phyloP scores from a whole-genome alignment of 495 filamentous ascomycete species.

The Annulohypoxylon moriforme region DNA sequence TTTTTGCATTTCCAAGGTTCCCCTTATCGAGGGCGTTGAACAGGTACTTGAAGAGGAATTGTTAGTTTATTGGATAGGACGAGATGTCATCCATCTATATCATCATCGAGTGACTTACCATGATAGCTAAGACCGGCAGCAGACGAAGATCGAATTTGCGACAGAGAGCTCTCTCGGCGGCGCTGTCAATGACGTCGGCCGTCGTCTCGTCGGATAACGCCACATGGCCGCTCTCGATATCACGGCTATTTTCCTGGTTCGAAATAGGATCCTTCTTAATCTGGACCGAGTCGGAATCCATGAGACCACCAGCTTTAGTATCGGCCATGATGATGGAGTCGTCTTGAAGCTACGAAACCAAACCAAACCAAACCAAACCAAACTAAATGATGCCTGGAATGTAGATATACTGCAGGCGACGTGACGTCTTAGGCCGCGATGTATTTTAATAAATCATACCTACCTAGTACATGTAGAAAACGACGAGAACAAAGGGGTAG shows the following conservation, averaged over 20 bases:
- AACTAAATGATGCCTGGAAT: neutral
- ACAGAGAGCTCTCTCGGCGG: constrained; percentile 70
- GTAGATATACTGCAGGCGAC: neutral
- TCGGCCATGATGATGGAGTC: constrained; percentile 15
- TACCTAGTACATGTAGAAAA: neutral
- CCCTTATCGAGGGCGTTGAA: constrained; percentile 76
- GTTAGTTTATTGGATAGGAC: constrained; percentile 1
- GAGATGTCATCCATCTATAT: neutral
- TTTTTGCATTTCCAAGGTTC: constrained; percentile 78
- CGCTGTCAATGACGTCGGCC: constrained; percentile 46
- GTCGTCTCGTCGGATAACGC: constrained; percentile 25
- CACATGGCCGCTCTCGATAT: constrained; percentile 36
- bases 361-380: neutral
- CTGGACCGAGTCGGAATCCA: constrained; percentile 22
- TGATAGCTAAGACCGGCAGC: constrained; percentile 70
- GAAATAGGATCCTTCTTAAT: constrained; percentile 14
- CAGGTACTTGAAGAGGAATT: constrained; percentile 53
- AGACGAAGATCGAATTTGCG: constrained; percentile 72
- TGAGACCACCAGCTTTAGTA: constrained; percentile 4
- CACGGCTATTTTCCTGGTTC: constrained; percentile 31
- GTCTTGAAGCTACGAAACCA: neutral
- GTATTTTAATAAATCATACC: neutral
- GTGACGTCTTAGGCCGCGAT: neutral
- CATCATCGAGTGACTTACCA: constrained; percentile 59
- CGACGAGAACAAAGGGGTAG: neutral